A percentile compares a stretch with the other conserved stretches of the same genome.
Conservation (phyloP, 148 eudicot genomes). For the Arbutus unedo region DNA sequence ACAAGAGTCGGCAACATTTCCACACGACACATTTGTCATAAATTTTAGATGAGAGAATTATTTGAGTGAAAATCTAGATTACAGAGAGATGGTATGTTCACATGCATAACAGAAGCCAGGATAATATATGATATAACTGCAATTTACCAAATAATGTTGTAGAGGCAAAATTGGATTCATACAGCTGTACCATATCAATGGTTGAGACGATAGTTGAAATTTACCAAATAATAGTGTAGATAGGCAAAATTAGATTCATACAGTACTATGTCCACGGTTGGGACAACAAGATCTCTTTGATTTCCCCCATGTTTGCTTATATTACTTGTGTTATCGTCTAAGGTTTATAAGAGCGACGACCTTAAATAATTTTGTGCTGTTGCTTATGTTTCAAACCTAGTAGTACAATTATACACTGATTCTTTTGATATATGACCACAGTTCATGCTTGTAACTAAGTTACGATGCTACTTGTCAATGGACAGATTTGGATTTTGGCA, state of each 20-base stretch:
- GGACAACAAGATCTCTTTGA: background rate
- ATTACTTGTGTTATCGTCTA: background rate
- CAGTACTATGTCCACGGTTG: background rate
- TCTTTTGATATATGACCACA: too few relatives aligned
- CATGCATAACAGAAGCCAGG: background rate
- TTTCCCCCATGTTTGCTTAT: background rate
- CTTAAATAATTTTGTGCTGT: background rate
- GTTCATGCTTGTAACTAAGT: conserved; percentile 5
- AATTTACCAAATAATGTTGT: background rate
- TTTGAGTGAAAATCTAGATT: background rate
- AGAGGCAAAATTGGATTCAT: background rate
- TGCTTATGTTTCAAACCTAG: background rate
- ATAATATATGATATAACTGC: background rate
- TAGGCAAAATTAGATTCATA: background rate
- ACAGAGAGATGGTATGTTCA: background rate
- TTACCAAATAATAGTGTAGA: background rate
- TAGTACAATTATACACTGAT: background rate
- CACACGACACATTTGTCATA: background rate
- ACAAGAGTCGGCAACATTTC: too few relatives aligned
- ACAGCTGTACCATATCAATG: background rate
- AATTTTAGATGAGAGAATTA: background rate
- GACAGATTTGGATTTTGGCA: conserved; percentile 78
- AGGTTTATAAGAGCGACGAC: background rate
- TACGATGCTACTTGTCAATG: conserved; percentile 11
- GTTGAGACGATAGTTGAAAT: background rate